phyloP scores from a whole-genome alignment of 768 basidiomycete species.

The Macrolepiota fuliginosa region DNA sequence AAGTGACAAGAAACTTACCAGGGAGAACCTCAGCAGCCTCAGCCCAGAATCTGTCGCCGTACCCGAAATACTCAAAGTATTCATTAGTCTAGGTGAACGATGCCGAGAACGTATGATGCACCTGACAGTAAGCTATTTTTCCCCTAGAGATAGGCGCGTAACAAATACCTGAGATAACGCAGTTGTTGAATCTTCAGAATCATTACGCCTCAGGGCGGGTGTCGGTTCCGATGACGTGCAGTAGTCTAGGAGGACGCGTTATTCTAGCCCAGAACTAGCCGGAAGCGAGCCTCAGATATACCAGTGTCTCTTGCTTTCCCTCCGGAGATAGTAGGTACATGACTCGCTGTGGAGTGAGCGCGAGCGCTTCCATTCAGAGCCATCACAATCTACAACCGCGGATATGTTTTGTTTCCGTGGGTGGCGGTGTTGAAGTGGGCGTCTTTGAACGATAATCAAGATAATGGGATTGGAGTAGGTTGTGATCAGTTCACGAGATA shows the following conservation, averaged over 20 bases:
- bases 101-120: not conserved
- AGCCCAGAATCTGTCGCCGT: not conserved
- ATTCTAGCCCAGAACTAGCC: not conserved
- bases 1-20: not conserved
- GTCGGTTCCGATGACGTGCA: not conserved
- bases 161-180: conserved; percentile 1
- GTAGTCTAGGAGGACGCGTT: not conserved
- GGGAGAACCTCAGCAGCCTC: not conserved
- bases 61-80: not conserved
- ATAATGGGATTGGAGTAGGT: not conserved
- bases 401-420: not conserved
- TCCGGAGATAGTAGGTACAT: not conserved
- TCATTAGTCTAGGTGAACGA: not conserved
- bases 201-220: not conserved
- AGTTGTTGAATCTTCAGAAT: not conserved
- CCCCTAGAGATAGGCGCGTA: not conserved
- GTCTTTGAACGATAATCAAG: not conserved
- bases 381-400: not conserved
- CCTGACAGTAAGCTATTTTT: not conserved
- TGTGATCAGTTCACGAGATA: not conserved
- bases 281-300: not conserved
- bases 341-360: not conserved
- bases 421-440: not conserved
- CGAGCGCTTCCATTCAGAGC: not conserved
- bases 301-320: not conserved